Conservation (phyloP, 2,329 filamentous ascomycete species). For the Karstenula rhodostoma region DNA sequence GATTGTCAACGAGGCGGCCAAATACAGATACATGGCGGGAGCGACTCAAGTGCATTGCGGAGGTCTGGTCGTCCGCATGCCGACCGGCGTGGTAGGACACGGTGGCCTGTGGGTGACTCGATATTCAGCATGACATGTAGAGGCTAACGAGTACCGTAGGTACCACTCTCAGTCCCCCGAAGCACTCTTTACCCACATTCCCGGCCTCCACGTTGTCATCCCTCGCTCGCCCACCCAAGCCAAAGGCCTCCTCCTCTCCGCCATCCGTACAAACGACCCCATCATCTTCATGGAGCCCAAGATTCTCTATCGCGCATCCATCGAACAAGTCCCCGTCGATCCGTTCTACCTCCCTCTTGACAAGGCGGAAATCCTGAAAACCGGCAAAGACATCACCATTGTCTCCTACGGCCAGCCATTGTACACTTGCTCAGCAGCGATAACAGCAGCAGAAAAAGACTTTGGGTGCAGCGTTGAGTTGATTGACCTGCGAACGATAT, state of each 20-base stretch:
- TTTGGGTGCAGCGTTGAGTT: conserved; percentile 81
- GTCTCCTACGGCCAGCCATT: conserved; percentile 90
- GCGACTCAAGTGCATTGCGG: conserved; percentile 65
- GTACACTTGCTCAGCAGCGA: conserved; percentile 81
- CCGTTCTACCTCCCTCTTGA: conserved; percentile 84
- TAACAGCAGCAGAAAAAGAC: conserved; percentile 77
- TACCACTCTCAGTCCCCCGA: conserved; percentile 93
- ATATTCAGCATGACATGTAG: background rate
- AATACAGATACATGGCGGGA: conserved; percentile 80
- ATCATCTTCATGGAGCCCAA: conserved; percentile 96
- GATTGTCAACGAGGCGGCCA: conserved; percentile 91
- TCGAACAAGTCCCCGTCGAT: conserved; percentile 86
- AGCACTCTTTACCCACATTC: conserved; percentile 85
- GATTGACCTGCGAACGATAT: conserved; percentile 86
- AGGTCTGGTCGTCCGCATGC: conserved; percentile 88
- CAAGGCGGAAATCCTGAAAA: conserved; percentile 83
- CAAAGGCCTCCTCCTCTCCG: conserved; percentile 83
- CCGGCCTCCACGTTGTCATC: conserved; percentile 84
- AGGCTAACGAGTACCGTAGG: conserved; percentile 37
- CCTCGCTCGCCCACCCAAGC: conserved; percentile 87
- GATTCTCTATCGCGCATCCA: conserved; percentile 87
- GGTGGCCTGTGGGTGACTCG: conserved; percentile 69
- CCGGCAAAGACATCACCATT: conserved; percentile 81
- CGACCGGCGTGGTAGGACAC: conserved; percentile 87
- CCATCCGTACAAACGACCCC: conserved; percentile 80